Evolutionary conservation across 257 asterid genomes (phyloP).

Genomic region (Lantana camara): DNA sequence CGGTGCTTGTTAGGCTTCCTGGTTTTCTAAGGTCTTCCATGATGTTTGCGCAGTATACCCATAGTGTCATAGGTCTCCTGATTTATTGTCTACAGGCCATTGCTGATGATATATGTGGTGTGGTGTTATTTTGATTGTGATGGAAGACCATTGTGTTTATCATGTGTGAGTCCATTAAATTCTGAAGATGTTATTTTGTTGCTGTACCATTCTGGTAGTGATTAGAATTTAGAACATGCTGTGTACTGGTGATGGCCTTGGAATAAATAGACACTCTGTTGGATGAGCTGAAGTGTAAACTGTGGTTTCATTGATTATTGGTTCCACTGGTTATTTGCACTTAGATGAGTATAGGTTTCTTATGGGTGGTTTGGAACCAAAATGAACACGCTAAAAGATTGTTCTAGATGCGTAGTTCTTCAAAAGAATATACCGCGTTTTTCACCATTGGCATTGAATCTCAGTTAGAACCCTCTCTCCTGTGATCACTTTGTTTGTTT

Average conservation of each 20-base stretch:
- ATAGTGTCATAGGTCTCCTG: background rate
- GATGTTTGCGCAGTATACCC: background rate
- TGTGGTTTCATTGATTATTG: background rate
- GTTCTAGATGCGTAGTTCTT: constrained; percentile 2
- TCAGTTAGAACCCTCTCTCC: background rate
- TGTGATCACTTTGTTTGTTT: constrained; percentile 14
- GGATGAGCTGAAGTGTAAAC: background rate
- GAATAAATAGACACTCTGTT: background rate
- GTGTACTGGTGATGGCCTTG: background rate
- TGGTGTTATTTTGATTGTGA: background rate
- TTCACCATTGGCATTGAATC: constrained; percentile 11
- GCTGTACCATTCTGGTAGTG: background rate
- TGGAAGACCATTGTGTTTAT: background rate
- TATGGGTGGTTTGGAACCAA: background rate
- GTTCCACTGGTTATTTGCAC: constrained; percentile 1
- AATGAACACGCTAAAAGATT: background rate
- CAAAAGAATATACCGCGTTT: constrained; percentile 1
- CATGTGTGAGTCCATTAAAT: background rate
- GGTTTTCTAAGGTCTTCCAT: constrained; percentile 1
- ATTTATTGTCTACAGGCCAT: constrained; percentile 4
- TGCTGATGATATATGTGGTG: background rate
- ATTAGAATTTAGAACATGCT: constrained; percentile 2
- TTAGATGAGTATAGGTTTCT: constrained; percentile 12
- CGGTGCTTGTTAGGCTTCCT: constrained; percentile 6
- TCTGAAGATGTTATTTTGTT: no score